Percentiles rank a stretch among this genome's conserved stretches.
These are phyloP conservation scores for Pythium vanterpoolii DNA, from an alignment of 352 stramenopile genomes.

Conservation along the genomic window DNA sequence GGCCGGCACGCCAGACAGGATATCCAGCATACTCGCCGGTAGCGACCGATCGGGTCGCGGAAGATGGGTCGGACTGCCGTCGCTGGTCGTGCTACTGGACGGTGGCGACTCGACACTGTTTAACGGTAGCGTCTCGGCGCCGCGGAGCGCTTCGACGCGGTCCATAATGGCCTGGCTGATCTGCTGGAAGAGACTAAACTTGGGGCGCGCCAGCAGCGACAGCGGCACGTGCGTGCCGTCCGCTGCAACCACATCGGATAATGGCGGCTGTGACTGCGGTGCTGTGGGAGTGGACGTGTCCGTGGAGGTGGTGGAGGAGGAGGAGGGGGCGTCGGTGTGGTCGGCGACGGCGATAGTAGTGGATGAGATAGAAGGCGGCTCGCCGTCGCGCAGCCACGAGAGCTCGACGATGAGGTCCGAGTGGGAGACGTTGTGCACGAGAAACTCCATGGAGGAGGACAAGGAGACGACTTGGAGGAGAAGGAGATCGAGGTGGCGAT, in stretches of 20 bases:
- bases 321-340: not conserved
- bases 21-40: slow-evolving; percentile 64
- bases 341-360: slow-evolving; percentile 7
- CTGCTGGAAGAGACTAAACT: slow-evolving; percentile 88
- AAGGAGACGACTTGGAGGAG: not conserved
- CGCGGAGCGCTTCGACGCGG: slow-evolving; percentile 47
- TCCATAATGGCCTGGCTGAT: slow-evolving; percentile 73
- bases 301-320: no score
- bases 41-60: slow-evolving; percentile 42
- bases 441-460: slow-evolving; percentile 78
- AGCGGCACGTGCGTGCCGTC: slow-evolving; percentile 31
- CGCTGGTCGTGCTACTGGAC: slow-evolving; percentile 23
- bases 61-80: slow-evolving; percentile 35
- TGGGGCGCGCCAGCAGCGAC: slow-evolving; percentile 70
- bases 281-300: not conserved
- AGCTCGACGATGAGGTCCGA: slow-evolving; percentile 94
- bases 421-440: slow-evolving; percentile 97
- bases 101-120: slow-evolving; percentile 16
- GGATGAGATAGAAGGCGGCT: not conserved
- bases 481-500: no score
- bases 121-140: slow-evolving; percentile 3
- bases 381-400: slow-evolving; percentile 60
- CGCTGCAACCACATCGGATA: slow-evolving; percentile 3
- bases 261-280: not conserved
- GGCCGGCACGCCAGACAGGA: slow-evolving; percentile 21